Percentiles rank a stretch among this genome's conserved stretches.
Evolutionary conservation across 768 basidiomycete species (phyloP).

Genomic region (Exidia glandulosa): DNA sequence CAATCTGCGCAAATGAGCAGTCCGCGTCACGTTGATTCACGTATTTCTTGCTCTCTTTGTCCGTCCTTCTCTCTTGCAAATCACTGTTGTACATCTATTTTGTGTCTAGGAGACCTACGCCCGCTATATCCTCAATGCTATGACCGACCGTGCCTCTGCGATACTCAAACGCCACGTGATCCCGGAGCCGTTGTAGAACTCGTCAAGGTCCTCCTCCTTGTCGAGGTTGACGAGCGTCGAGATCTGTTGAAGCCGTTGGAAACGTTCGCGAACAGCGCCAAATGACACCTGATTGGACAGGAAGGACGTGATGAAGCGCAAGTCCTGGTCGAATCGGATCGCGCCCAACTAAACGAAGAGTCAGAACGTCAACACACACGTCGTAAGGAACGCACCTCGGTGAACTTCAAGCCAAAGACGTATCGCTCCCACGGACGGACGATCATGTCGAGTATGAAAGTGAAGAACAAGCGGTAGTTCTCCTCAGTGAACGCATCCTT

Average conservation of each 20-base stretch:
- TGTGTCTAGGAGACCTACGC: not conserved
- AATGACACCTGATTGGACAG: conserved; percentile 82
- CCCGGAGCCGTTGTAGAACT: conserved; percentile 89
- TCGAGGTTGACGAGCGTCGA: conserved; percentile 87
- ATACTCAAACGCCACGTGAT: conserved; percentile 77
- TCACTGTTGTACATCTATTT: not conserved
- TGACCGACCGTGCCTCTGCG: conserved; percentile 64
- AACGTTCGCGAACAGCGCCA: conserved; percentile 87
- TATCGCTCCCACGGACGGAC: conserved; percentile 95
- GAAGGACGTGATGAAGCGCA: conserved; percentile 72
- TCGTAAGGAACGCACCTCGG: conserved; percentile 51
- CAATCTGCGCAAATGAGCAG: conserved; percentile 49
- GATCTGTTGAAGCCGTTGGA: conserved; percentile 84
- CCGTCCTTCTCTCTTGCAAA: not conserved
- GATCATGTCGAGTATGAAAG: conserved; percentile 73
- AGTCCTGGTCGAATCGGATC: conserved; percentile 87
- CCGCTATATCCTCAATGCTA: conserved; percentile 39
- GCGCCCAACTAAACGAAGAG: conserved; percentile 67
- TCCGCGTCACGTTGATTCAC: not conserved
- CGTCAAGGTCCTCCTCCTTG: conserved; percentile 87
- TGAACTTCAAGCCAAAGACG: conserved; percentile 67
- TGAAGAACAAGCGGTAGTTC: conserved; percentile 82
- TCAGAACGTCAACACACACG: not conserved
- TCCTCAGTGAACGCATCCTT: conserved; percentile 80
- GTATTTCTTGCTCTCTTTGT: not conserved